Evolutionary conservation across 73 alveolate genomes (phyloP).

Genomic region (Vitrella brassicaformis): DNA sequence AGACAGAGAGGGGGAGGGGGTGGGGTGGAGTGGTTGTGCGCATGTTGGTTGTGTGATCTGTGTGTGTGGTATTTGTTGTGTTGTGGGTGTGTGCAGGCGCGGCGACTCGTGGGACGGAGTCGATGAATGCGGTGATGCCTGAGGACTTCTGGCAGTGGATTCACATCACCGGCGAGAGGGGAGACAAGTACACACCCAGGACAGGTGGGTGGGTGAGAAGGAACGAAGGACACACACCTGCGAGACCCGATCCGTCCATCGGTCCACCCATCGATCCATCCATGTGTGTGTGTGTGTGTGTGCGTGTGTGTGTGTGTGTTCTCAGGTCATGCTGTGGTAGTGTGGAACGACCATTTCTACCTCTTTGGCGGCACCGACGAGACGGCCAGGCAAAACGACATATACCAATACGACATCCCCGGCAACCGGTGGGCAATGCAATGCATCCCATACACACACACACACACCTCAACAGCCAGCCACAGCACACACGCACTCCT

Average conservation of each 20-base stretch:
- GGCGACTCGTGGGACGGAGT: too few species aligned
- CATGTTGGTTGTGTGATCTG: too few species aligned
- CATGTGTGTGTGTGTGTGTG: neutral
- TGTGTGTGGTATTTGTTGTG: too few species aligned
- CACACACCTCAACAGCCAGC: too few species aligned
- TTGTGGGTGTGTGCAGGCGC: too few species aligned
- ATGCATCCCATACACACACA: too few species aligned
- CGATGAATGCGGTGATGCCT: conserved; percentile 31
- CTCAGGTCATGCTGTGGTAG: conserved; percentile 32
- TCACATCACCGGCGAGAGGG: neutral
- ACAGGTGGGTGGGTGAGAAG: neutral
- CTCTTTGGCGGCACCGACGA: conserved; percentile 38
- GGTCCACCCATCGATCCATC: neutral
- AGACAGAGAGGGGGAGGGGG: too few species aligned
- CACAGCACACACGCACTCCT: too few species aligned
- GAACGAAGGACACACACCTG: neutral
- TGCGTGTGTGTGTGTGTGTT: neutral
- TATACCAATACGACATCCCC: conserved; percentile 23
- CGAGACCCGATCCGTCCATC: neutral
- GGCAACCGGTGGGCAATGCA: conserved; percentile 5
- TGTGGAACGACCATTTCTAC: conserved; percentile 31
- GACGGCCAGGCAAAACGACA: conserved; percentile 31
- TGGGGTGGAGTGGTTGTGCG: too few species aligned
- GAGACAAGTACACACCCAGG: conserved; percentile 12
- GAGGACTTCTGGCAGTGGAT: conserved; percentile 25